Conservation (phyloP, 2,329 filamentous ascomycete species). For the Fonsecaea pedrosoi region DNA sequence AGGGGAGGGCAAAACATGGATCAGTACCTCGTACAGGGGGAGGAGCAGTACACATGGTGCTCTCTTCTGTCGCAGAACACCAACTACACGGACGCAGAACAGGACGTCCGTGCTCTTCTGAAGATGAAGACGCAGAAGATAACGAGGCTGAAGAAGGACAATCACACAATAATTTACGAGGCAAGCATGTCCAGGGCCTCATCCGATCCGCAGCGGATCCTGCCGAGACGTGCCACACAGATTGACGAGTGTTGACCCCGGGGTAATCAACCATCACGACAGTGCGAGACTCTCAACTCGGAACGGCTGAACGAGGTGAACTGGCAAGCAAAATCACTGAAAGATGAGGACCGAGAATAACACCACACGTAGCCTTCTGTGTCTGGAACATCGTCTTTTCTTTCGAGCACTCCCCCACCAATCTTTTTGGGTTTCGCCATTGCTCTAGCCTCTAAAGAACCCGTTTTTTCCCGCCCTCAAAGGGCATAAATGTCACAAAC, state of each 20-base stretch:
- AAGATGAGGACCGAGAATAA: not conserved
- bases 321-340: not conserved
- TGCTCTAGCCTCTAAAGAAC: not conserved
- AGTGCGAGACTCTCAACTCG: not conserved
- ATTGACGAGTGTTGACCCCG: not conserved
- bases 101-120: conserved; percentile 2
- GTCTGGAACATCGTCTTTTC: not conserved
- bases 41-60: too few relatives aligned
- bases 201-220: not conserved
- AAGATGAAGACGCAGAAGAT: not conserved
- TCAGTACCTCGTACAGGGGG: too few relatives aligned
- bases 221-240: not conserved
- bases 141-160: not conserved
- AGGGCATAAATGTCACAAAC: not conserved
- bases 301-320: not conserved
- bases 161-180: not conserved
- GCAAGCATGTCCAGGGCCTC: not conserved
- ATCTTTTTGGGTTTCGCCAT: not conserved
- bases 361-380: not conserved
- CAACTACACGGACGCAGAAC: not conserved
- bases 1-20: too few relatives aligned
- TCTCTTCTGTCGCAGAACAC: too few relatives aligned
- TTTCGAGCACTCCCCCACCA: not conserved
- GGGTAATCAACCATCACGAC: not conserved
- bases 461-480: not conserved